Evolutionary conservation across 1,284 basidiomycete genomes (phyloP).

Genomic region (Prillingera fragicola): DNA sequence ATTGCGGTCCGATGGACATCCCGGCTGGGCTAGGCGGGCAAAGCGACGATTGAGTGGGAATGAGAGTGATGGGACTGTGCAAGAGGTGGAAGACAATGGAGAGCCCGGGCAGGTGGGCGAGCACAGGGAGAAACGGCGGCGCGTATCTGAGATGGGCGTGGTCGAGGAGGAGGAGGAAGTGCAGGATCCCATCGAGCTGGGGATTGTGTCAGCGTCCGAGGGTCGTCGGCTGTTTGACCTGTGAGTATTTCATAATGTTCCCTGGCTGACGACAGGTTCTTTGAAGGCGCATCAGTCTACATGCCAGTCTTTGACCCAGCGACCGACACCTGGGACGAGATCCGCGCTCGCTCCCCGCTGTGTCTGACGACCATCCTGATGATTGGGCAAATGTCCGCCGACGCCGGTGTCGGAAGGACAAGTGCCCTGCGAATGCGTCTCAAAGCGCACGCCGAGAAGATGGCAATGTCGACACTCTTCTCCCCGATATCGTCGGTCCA

Average conservation of each 20-base stretch:
- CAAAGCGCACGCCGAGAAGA: constrained; percentile 3
- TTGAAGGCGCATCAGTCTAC: constrained; percentile 74
- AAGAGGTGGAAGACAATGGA: no score
- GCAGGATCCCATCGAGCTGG: not conserved
- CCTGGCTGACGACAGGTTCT: constrained; percentile 51
- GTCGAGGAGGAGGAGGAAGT: no score
- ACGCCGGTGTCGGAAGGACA: not conserved
- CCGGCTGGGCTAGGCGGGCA: no score
- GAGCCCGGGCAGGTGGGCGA: no score
- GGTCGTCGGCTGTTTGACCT: not conserved
- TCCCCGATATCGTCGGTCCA: constrained; percentile 48
- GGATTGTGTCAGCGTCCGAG: not conserved
- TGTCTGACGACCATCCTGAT: constrained; percentile 42
- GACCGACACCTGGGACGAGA: constrained; percentile 65
- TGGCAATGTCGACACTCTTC: constrained; percentile 5
- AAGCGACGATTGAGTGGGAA: no score
- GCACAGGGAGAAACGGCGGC: no score
- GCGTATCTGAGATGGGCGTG: no score
- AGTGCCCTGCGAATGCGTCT: not conserved
- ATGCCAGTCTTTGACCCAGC: constrained; percentile 69
- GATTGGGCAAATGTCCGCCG: constrained; percentile 1
- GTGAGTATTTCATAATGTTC: not conserved
- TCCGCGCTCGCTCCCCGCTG: constrained; percentile 75
- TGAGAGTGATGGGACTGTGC: no score
- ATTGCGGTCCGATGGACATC: no score